Percentiles rank a stretch among this genome's conserved stretches.
Evolutionary conservation across 2,329 filamentous ascomycete species (phyloP).

Genomic region (Cercospora brassicicola): DNA sequence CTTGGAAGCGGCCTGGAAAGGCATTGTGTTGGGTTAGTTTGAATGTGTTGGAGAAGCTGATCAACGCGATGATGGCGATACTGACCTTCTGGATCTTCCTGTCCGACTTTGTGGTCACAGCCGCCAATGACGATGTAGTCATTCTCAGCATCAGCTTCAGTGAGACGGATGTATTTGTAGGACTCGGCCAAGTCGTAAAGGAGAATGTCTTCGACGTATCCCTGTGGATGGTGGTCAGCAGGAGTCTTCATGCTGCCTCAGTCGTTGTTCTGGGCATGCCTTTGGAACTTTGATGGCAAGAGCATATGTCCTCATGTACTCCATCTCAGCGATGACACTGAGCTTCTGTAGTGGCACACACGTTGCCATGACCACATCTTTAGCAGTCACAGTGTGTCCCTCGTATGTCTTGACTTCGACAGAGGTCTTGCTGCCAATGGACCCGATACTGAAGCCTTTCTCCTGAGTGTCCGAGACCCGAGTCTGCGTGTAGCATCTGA

Average conservation of each 20-base stretch:
- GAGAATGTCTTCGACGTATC: constrained; percentile 55
- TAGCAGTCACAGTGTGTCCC: constrained; percentile 51
- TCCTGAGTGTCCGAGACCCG: constrained; percentile 52
- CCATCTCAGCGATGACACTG: constrained; percentile 54
- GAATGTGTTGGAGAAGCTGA: neutral
- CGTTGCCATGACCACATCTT: constrained; percentile 56
- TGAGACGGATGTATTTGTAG: constrained; percentile 59
- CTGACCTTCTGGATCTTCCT: constrained; percentile 41
- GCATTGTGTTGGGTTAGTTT: neutral
- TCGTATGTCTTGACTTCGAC: constrained; percentile 51
- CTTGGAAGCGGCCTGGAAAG: constrained; percentile 44
- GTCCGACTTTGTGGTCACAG: constrained; percentile 60
- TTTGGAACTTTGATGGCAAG: constrained; percentile 58
- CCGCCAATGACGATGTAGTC: constrained; percentile 60
- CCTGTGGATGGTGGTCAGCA: constrained; percentile 18
- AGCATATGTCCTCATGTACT: constrained; percentile 57
- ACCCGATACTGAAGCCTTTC: constrained; percentile 49
- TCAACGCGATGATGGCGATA: neutral
- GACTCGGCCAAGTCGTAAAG: constrained; percentile 57
- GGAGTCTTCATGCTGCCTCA: too few species aligned
- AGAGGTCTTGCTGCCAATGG: constrained; percentile 46
- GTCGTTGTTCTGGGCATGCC: neutral
- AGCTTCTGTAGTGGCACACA: constrained; percentile 59
- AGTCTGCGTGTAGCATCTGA: constrained; percentile 55
- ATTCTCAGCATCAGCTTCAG: constrained; percentile 53